Conservation (phyloP, 305 asterid species). For the Nicotiana rustica region DNA sequence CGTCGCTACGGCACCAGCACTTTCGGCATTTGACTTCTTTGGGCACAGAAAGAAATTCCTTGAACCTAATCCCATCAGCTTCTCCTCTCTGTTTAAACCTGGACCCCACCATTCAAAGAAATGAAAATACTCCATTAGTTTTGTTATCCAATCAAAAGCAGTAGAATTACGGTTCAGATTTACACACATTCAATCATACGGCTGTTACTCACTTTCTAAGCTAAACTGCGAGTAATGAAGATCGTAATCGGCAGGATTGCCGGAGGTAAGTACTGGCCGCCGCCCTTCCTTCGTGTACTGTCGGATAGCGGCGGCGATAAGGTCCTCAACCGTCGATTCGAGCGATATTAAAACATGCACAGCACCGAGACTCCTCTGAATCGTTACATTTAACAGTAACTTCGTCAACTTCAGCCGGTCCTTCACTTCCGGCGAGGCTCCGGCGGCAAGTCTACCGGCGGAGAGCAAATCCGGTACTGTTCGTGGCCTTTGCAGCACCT, state of each 20-base stretch:
- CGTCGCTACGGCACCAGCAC: constrained; percentile 33
- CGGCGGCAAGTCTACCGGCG: not conserved
- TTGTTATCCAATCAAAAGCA: not conserved
- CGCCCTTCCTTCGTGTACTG: constrained; percentile 80
- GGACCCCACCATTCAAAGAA: not conserved
- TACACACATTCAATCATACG: not conserved
- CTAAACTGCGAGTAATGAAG: constrained; percentile 96
- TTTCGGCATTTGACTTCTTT: constrained; percentile 34
- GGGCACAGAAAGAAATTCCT: constrained; percentile 82
- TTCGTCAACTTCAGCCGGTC: constrained; percentile 48
- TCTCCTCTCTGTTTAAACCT: constrained; percentile 78
- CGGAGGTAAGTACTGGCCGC: constrained; percentile 55
- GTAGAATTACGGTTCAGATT: not conserved
- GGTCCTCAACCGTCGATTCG: constrained; percentile 75
- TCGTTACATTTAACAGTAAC: constrained; percentile 74
- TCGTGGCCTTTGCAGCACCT: constrained; percentile 45
- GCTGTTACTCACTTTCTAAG: constrained; percentile 78
- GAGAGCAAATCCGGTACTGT: constrained; percentile 54
- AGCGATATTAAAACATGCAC: constrained; percentile 69
- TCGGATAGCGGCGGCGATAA: constrained; percentile 67
- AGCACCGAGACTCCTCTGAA: constrained; percentile 81
- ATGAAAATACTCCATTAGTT: not conserved
- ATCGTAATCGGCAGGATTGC: constrained; percentile 54
- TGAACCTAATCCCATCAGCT: constrained; percentile 69
- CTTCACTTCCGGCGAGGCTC: constrained; percentile 29